Conservation (phyloP, 2,329 filamentous ascomycete species). For the Ceratocystis ficicola region DNA sequence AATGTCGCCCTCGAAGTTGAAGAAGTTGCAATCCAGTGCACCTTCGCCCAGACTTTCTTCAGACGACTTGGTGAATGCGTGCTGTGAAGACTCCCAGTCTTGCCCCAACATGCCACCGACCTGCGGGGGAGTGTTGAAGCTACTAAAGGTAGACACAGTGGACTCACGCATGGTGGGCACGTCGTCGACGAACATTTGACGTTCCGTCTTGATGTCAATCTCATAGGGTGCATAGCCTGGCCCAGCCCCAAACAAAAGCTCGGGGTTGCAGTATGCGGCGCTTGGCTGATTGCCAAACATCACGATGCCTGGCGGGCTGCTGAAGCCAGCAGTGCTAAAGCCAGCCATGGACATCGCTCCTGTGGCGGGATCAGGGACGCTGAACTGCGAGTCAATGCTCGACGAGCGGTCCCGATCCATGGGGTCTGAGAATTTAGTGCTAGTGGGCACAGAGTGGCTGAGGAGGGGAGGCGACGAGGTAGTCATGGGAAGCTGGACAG, state of each 20-base stretch:
- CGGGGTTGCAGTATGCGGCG: constrained; percentile 13
- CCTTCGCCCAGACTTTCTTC: neutral
- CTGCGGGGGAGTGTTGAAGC: constrained; percentile 68
- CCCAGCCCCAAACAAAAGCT: constrained; percentile 31
- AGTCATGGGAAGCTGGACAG: constrained; percentile 11
- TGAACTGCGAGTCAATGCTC: constrained; percentile 70
- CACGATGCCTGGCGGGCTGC: constrained; percentile 42
- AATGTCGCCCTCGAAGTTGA: constrained; percentile 50
- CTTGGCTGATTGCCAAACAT: constrained; percentile 48
- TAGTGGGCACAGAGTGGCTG: constrained; percentile 69
- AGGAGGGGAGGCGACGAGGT: constrained; percentile 62
- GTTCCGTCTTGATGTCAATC: constrained; percentile 89
- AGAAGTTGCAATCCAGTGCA: constrained; percentile 45
- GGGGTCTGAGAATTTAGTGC: constrained; percentile 65
- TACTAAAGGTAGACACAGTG: constrained; percentile 82
- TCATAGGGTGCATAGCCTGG: constrained; percentile 65
- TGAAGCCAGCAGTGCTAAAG: constrained; percentile 50
- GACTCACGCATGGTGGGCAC: constrained; percentile 76
- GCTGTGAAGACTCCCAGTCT: constrained; percentile 55
- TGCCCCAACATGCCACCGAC: constrained; percentile 50
- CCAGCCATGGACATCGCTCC: constrained; percentile 9
- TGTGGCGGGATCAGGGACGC: constrained; percentile 30
- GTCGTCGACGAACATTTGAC: constrained; percentile 87
- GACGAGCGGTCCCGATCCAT: constrained; percentile 60
- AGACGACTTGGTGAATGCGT: constrained; percentile 14